A percentile compares a stretch with the other conserved stretches of the same genome.
phyloP scores from a whole-genome alignment of 805 yeast genomes.

The Candida arabinofermentans region DNA sequence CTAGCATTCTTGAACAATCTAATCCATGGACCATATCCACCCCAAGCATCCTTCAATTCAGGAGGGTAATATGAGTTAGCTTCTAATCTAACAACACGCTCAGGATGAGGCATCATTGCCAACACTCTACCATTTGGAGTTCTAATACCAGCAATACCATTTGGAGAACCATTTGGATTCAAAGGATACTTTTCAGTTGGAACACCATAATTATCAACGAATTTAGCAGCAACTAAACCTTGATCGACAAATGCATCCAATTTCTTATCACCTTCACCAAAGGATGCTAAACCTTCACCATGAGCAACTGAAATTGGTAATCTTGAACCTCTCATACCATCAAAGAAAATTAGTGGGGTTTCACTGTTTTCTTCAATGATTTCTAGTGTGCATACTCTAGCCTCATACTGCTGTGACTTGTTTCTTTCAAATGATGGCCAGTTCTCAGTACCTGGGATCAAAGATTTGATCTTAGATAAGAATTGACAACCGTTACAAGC shows the following conservation, averaged over 20 bases:
- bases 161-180: conserved; percentile 95
- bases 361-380: conserved; percentile 51
- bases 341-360: conserved; percentile 63
- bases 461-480: conserved; percentile 74
- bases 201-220: conserved; percentile 87
- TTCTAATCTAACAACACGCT: conserved; percentile 84
- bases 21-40: conserved; percentile 92
- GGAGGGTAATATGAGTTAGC: conserved; percentile 87
- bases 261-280: conserved; percentile 41
- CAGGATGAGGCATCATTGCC: conserved; percentile 99
- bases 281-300: conserved; percentile 93
- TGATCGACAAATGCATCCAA: conserved; percentile 45
- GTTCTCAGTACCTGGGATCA: conserved; percentile 89
- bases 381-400: conserved; percentile 88
- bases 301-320: conserved; percentile 98
- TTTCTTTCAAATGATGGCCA: conserved; percentile 97
- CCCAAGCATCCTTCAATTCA: conserved; percentile 60
- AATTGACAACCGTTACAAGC: conserved; percentile 99
- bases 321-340: conserved; percentile 89
- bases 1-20: conserved; percentile 89
- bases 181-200: conserved; percentile 80
- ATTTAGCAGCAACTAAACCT: conserved; percentile 66
- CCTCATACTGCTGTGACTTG: conserved; percentile 91
- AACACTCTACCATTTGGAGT: conserved; percentile 91
- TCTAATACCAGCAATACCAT: conserved; percentile 88